These are phyloP conservation scores for Agaricus blazei DNA, from an alignment of 768 basidiomycete species.

Conservation along the genomic window DNA sequence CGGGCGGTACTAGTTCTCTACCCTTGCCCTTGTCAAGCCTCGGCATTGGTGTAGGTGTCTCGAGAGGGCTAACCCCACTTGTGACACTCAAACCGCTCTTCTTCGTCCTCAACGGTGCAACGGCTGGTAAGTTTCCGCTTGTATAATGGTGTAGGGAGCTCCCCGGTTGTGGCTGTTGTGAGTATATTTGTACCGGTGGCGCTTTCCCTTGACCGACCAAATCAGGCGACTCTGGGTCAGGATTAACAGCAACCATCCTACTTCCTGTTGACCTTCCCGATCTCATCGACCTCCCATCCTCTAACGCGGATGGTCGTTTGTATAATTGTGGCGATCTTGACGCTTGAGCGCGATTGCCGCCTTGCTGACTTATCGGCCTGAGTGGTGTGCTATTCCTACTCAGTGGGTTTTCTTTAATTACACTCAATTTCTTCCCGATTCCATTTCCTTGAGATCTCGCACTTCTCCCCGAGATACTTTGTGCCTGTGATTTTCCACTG, in stretches of 20 bases:
- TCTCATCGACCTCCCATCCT: constrained; percentile 5
- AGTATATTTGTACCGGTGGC: background rate
- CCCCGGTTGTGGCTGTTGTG: background rate
- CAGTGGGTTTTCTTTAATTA: constrained; percentile 35
- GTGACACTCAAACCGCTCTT: constrained; percentile 1
- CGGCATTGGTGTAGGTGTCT: constrained; percentile 9
- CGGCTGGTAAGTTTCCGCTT: background rate
- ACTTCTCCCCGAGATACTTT: constrained; percentile 12
- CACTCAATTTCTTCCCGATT: constrained; percentile 21
- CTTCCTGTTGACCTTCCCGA: constrained; percentile 7
- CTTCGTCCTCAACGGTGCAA: background rate
- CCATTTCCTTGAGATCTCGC: background rate
- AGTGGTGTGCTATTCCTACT: constrained; percentile 26
- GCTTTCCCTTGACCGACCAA: background rate
- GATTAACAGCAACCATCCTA: constrained; percentile 3
- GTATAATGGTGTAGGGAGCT: background rate
- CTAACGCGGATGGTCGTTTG: background rate
- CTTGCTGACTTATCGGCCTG: background rate
- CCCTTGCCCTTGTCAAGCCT: constrained; percentile 1
- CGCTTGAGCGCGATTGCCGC: background rate
- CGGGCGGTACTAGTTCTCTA: background rate
- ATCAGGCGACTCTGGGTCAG: constrained; percentile 6
- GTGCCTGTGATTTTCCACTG: constrained; percentile 1
- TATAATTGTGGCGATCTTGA: background rate
- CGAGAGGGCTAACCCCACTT: background rate